phyloP scores from a whole-genome alignment of 2,329 filamentous ascomycete species.

The Diplodia mutila region DNA sequence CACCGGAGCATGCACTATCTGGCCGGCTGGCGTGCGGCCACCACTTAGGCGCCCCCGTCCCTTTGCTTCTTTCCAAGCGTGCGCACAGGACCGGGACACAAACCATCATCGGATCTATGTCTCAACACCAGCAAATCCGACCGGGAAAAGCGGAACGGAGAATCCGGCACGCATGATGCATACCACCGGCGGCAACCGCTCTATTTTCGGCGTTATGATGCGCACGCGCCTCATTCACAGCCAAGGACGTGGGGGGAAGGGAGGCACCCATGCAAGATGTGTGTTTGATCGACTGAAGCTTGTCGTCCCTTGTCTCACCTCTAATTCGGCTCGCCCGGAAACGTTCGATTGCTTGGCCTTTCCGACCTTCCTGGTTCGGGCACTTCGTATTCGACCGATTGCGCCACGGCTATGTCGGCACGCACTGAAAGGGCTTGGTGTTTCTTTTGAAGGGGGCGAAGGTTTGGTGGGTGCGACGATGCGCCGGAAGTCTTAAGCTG shows the following conservation, averaged over 20 bases:
- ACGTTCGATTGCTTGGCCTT: background rate
- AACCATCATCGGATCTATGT: background rate
- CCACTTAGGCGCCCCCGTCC: too few species aligned
- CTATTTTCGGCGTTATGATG: background rate
- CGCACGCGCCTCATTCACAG: too few species aligned
- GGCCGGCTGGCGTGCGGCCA: too few species aligned
- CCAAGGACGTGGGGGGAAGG: background rate
- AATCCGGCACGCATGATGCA: background rate
- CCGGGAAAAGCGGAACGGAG: background rate
- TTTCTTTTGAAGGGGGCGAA: background rate
- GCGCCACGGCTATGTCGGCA: background rate
- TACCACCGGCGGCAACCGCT: background rate
- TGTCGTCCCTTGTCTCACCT: background rate
- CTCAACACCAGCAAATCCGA: background rate
- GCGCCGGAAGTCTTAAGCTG: too few species aligned
- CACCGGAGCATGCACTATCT: too few species aligned
- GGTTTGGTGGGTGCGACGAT: too few species aligned
- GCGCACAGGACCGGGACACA: too few species aligned
- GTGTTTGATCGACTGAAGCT: background rate
- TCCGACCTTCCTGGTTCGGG: background rate
- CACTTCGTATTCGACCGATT: background rate
- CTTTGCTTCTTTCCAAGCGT: too few species aligned
- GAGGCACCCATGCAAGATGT: background rate
- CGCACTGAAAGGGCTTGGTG: background rate
- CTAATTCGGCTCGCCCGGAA: background rate